These are phyloP conservation scores for Trichoderma asperelloides DNA, from an alignment of 495 filamentous ascomycete species.

Conservation along the genomic window DNA sequence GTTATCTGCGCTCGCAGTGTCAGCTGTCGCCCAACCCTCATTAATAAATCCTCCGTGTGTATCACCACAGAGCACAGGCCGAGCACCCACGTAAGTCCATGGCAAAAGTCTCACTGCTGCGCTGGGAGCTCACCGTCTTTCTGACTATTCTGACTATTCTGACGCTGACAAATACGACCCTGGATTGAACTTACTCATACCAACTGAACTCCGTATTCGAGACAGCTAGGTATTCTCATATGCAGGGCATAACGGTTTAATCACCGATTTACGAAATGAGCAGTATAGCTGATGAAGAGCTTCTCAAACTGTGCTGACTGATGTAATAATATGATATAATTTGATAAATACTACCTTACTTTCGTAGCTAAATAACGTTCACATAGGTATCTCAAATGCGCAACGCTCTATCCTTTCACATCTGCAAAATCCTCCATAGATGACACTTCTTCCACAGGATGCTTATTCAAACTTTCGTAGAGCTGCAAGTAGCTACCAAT, in stretches of 20 bases:
- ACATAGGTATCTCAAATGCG: background rate
- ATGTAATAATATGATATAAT: too few species aligned
- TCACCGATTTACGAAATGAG: too few species aligned
- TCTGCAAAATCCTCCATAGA: background rate
- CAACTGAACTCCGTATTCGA: background rate
- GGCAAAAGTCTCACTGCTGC: background rate
- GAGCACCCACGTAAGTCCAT: background rate
- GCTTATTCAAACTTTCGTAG: slow-evolving; percentile 55
- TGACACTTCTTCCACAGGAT: slow-evolving; percentile 34
- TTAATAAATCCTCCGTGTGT: background rate
- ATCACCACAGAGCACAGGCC: background rate
- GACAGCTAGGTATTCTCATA: too few species aligned
- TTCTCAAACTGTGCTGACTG: background rate
- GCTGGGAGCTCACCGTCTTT: background rate
- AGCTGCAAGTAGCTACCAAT: slow-evolving; percentile 56
- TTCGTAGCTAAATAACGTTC: too few species aligned
- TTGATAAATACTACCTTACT: too few species aligned
- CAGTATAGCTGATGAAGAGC: background rate
- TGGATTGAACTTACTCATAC: background rate
- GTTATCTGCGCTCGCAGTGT: too few species aligned
- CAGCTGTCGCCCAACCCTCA: background rate
- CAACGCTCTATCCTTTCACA: background rate
- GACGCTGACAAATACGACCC: slow-evolving; percentile 1
- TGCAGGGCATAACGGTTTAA: too few species aligned
- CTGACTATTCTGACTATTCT: background rate